Conservation (phyloP, 2,329 filamentous ascomycete species). For the Xylariaceae sp. region DNA sequence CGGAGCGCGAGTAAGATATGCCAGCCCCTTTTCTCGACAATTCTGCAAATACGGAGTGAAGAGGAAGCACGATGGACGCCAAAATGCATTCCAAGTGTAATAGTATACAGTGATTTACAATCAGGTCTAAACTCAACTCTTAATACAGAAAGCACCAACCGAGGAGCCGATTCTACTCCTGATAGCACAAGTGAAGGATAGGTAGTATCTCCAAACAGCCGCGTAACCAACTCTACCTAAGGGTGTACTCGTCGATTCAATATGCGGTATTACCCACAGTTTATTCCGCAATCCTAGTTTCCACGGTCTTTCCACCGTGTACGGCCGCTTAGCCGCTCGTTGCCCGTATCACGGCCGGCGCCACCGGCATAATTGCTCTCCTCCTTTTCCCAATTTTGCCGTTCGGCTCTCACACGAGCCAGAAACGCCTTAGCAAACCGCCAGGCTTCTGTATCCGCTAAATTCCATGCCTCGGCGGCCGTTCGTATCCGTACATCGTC, state of each 20-base stretch:
- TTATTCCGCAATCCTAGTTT: slow-evolving; percentile 4
- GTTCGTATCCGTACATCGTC: slow-evolving; percentile 44
- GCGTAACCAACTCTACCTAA: neutral
- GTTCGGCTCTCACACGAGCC: slow-evolving; percentile 57
- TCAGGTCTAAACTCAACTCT: slow-evolving; percentile 2
- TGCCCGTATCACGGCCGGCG: slow-evolving; percentile 46
- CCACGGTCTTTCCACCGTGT: slow-evolving; percentile 23
- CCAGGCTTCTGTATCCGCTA: slow-evolving; percentile 74
- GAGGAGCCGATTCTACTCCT: slow-evolving; percentile 17
- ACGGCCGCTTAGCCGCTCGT: slow-evolving; percentile 31
- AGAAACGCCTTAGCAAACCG: slow-evolving; percentile 65
- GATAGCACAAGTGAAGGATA: slow-evolving; percentile 5
- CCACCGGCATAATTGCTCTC: slow-evolving; percentile 60
- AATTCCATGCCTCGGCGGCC: slow-evolving; percentile 60
- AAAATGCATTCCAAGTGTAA: neutral
- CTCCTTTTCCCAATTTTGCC: slow-evolving; percentile 63
- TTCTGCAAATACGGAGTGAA: too few species aligned
- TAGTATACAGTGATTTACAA: neutral
- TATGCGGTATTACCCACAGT: neutral
- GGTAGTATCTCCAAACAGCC: too few species aligned
- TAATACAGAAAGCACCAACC: slow-evolving; percentile 9
- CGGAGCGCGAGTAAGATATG: too few species aligned
- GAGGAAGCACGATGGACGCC: neutral
- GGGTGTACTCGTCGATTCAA: neutral
- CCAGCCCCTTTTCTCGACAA: too few species aligned